Base-by-base conservation (phyloP, 148 eudicot species). In the Rhododendron vialii region DNA sequence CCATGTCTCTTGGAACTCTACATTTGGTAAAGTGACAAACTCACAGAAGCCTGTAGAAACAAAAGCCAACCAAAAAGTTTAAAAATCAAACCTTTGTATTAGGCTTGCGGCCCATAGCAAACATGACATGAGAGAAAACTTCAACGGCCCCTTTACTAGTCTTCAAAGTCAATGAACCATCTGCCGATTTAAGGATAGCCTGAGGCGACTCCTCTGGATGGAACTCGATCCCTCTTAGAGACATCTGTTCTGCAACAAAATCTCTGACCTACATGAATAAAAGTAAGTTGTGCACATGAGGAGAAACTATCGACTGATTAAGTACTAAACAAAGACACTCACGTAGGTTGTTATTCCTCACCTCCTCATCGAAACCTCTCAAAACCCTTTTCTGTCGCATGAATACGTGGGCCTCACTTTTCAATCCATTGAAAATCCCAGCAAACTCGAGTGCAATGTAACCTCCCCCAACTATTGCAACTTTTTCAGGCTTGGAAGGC, bases 301-400 rank as follows among this genome's bases (percentile, higher is more conserved):
- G 67, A 41, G 74, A 48, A 47, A 15, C 38, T 41, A 63, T 51
- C 28, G 45, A 63, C 30, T 5, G 24, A 82, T 12, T n/a, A 14
- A 10, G 33, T 71, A 50, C 59, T 63, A 17, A 30, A 1, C 50
- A 35, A 51, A 38, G 12, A 50, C 47, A 81, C 36, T 14, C 79
- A 4, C 24, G 24, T 26, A 12, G 17, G 53, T 86, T 67, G 50
- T 14, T 26, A 81, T 59, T 65, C 43, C 89, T 85, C 85, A 97
- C 99, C 98, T 97, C 98, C 91, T 97, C 98, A 89, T 97, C 98
- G 74, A 97, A 97, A 71, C 99, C 99, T 91, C 99, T 91, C 63
- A 97, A 87, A 83, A 97, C 93, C 91, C 94, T 88, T 88, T 93
- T 93, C 88, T 95, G 99, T 81, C 99, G 90, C 86, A 97, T 93